A percentile compares a stretch with the other conserved stretches of the same genome.
These are phyloP conservation scores for Suhomyces coccinellae DNA, from an alignment of 1,139 yeast genomes.

Conservation along the genomic window DNA sequence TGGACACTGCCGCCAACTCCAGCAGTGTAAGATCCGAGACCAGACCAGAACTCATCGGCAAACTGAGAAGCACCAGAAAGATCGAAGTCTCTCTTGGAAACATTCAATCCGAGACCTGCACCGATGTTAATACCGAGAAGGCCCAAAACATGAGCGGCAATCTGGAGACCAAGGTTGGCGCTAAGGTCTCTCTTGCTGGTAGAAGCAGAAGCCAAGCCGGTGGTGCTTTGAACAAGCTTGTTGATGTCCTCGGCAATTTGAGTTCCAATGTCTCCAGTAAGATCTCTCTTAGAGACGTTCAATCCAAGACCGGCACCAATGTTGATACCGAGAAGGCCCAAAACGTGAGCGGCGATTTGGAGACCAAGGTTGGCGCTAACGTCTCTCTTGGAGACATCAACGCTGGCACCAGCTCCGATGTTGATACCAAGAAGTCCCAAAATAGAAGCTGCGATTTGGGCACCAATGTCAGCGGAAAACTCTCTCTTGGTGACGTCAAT, in stretches of 20 bases:
- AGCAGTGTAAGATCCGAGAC: conserved; percentile 9
- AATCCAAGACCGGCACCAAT: conserved; percentile 6
- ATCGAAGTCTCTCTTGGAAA: conserved; percentile 25
- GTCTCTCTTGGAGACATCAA: conserved; percentile 17
- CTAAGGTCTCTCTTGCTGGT: background rate
- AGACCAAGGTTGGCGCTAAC: conserved; percentile 12
- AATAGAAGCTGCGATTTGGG: background rate
- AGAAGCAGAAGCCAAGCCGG: too few species aligned
- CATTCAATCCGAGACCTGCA: conserved; percentile 14
- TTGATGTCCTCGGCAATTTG: too few species aligned
- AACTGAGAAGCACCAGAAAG: too few species aligned
- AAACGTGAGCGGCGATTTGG: conserved; percentile 1
- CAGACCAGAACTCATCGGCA: too few species aligned
- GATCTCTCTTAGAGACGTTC: conserved; percentile 6
- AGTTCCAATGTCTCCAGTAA: too few species aligned
- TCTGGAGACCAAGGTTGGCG: conserved; percentile 9
- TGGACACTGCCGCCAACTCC: conserved; percentile 15
- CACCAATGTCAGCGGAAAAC: background rate
- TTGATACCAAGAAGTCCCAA: conserved; percentile 8
- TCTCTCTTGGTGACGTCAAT: conserved; percentile 5
- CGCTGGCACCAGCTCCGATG: conserved; percentile 14
- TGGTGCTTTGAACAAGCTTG: too few species aligned
- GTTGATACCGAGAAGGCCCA: conserved; percentile 8
- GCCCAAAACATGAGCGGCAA: conserved; percentile 1
- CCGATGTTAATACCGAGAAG: conserved; percentile 10